Evolutionary conservation across 1,284 basidiomycete species (phyloP), one percentile per base, ranked within the genome.

Genomic region (Phlebopus sp.): DNA sequence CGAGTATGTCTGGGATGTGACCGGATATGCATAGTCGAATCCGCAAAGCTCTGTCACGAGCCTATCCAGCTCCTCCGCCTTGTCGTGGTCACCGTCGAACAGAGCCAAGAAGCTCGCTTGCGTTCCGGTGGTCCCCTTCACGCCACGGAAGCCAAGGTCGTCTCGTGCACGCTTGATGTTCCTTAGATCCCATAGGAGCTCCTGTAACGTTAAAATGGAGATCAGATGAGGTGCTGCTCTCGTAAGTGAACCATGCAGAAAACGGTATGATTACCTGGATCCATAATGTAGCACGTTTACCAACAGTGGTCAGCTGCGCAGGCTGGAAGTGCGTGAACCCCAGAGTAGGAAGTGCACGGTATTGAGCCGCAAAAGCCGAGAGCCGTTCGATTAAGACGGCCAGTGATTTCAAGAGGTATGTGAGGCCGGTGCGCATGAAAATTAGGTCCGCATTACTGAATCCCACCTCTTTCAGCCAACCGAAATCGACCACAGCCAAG

Each of bases 291-390:
- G 93, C 86, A n/a, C 97, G 83, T 74, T 99, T 99, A n/a, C 97
- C 97, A 35, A 99, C 96, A 0, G 96, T 99, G 1, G 95, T 98
- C 46, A 99, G 75, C 71, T 99, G 97, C 6, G 97, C 97, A 4
- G 97, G 95, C 70, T 99, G 97, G 78, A 97, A 99, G 70, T 99
- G 97, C 7, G 97, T 99, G 75, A 97, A 99, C 1, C 97, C 97
- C 36, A 99, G 80, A 0, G 92, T 91, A 0, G 92, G 92, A 18
- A 94, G 79, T 52, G 81, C 87, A 21, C 82, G 81, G 64, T 94
- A 84, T 54, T 82, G 70, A 47, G 76, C 68, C 44, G 89, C 88
- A 55, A 97, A 99, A 0, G 71, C 66, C 15, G 92, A 77, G 34
- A 99, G 81, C 29, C 96, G 87, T 47, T 90, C 86, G 61, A 99